phyloP scores from a whole-genome alignment of 257 asterid species.

The Euphrasia confusa region DNA sequence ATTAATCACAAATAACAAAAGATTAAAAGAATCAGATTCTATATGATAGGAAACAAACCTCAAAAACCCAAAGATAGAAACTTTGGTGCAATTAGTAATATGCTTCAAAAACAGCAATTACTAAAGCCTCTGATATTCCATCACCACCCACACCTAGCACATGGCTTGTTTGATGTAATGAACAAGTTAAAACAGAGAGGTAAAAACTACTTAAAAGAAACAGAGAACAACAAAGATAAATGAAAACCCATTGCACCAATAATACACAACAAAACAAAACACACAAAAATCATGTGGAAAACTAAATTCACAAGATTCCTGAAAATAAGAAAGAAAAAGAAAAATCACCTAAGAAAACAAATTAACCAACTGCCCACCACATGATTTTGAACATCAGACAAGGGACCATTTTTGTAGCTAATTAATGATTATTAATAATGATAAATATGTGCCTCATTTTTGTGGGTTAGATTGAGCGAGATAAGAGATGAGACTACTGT shows the following conservation, averaged over 20 bases:
- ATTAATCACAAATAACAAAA: constrained; percentile 13
- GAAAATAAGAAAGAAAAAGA: background rate
- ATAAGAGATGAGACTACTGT: no score
- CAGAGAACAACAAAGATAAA: constrained; percentile 12
- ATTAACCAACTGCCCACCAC: background rate
- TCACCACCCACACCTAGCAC: background rate
- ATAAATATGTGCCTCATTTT: no score
- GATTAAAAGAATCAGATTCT: constrained; percentile 38
- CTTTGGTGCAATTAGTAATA: constrained; percentile 24
- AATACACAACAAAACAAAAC: constrained; percentile 2
- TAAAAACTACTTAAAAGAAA: constrained; percentile 22
- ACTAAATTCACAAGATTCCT: background rate
- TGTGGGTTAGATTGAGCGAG: no score
- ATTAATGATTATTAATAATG: no score
- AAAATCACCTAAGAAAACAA: background rate
- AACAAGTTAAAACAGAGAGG: constrained; percentile 4
- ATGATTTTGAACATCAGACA: background rate
- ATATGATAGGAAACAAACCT: constrained; percentile 18
- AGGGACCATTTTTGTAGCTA: background rate
- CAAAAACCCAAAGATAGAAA: constrained; percentile 24
- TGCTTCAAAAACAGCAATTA: constrained; percentile 19
- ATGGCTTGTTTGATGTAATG: constrained; percentile 14
- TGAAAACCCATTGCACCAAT: constrained; percentile 10
- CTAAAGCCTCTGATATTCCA: background rate
- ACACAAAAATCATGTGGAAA: constrained; percentile 16